Conservation (phyloP, 148 eudicot species). For the Gaultheria prostrata region DNA sequence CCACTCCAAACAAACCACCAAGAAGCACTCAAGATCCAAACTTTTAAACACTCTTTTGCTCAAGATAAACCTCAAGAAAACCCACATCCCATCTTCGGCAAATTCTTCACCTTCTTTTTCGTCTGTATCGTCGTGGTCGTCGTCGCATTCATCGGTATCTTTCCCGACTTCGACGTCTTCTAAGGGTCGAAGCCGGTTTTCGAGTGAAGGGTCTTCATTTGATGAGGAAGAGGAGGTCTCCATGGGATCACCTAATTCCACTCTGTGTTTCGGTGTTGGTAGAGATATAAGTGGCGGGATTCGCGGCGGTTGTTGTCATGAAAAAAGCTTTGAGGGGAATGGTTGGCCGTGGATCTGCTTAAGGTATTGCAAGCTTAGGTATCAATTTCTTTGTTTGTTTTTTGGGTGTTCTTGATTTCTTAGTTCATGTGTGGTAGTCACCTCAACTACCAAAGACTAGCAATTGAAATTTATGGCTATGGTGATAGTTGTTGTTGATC, state of each 20-base stretch:
- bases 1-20: slow-evolving; percentile 10
- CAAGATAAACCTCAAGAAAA: slow-evolving; percentile 21
- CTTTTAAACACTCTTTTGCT: slow-evolving; percentile 23
- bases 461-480: background rate
- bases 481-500: background rate
- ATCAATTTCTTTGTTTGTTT: background rate
- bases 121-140: slow-evolving; percentile 20
- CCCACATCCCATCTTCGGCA: slow-evolving; percentile 1
- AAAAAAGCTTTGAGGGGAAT: slow-evolving; percentile 36
- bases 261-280: slow-evolving; percentile 32
- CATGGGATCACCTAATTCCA: slow-evolving; percentile 27
- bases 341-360: slow-evolving; percentile 33
- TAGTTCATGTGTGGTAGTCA: slow-evolving; percentile 14
- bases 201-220: slow-evolving; percentile 22
- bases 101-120: slow-evolving; percentile 23
- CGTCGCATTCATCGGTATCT: slow-evolving; percentile 4
- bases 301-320: slow-evolving; percentile 17
- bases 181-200: slow-evolving; percentile 7
- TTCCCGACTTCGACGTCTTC: background rate
- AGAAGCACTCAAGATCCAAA: slow-evolving; percentile 26
- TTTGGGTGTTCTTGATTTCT: background rate
- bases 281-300: background rate
- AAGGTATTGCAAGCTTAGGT: background rate
- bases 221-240: slow-evolving; percentile 19
- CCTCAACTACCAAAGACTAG: slow-evolving; percentile 18